Conservation (phyloP, 129 eudicot species). For the Ambrosia artemisiifolia region DNA sequence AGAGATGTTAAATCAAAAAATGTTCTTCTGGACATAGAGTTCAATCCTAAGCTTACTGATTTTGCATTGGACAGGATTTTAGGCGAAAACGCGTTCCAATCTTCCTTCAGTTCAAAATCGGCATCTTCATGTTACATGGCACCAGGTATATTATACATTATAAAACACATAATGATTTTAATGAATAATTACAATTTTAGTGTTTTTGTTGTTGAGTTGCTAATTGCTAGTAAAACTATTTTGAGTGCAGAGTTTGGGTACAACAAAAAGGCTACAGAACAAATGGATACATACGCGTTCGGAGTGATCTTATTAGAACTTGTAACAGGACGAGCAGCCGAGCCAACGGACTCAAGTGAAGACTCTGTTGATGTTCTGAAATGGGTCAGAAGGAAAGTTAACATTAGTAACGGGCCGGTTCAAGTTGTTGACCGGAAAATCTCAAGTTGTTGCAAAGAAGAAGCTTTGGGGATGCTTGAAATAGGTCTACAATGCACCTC, state of each 20-base stretch:
- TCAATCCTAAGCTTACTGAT: slow-evolving; percentile 76
- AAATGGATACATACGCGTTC: slow-evolving; percentile 74
- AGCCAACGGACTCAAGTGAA: slow-evolving; percentile 38
- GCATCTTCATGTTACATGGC: slow-evolving; percentile 68
- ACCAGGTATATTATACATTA: slow-evolving; percentile 51
- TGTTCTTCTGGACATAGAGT: slow-evolving; percentile 65
- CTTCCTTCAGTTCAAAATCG: slow-evolving; percentile 44
- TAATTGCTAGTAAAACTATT: slow-evolving; percentile 5
- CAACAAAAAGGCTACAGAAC: slow-evolving; percentile 64
- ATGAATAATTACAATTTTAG: neutral
- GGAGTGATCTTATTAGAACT: slow-evolving; percentile 86
- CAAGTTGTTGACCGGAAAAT: slow-evolving; percentile 71
- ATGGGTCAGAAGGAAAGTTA: slow-evolving; percentile 84
- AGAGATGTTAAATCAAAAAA: slow-evolving; percentile 72
- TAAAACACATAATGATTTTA: neutral
- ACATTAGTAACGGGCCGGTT: slow-evolving; percentile 58
- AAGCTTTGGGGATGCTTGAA: slow-evolving; percentile 63
- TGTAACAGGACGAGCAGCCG: slow-evolving; percentile 72
- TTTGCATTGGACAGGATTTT: slow-evolving; percentile 69
- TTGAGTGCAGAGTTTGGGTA: slow-evolving; percentile 63
- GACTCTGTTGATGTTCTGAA: slow-evolving; percentile 64
- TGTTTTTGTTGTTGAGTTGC: slow-evolving; percentile 13
- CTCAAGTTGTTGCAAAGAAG: slow-evolving; percentile 39
- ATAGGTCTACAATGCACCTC: slow-evolving; percentile 61
- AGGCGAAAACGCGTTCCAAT: slow-evolving; percentile 65